phyloP scores from a whole-genome alignment of 2,329 filamentous ascomycete genomes.

The Aureobasidium pullulans region DNA sequence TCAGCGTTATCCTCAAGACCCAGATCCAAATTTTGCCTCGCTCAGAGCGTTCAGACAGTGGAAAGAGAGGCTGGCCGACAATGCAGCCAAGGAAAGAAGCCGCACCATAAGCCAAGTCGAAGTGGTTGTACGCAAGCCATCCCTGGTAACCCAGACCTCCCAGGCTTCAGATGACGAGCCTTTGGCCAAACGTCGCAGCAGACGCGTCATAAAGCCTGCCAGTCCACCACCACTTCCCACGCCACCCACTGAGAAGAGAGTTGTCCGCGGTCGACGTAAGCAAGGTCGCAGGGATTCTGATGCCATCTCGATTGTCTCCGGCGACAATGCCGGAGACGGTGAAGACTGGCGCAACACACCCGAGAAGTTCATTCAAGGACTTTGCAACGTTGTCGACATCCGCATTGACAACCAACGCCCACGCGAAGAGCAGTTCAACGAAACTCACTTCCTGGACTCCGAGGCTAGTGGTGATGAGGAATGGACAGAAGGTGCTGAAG shows the following conservation, averaged over 20 bases:
- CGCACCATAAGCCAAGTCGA: slow-evolving; percentile 17
- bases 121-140: slow-evolving; percentile 21
- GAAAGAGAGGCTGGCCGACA: slow-evolving; percentile 24
- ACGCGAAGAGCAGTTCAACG: slow-evolving; percentile 58
- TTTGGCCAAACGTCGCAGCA: slow-evolving; percentile 22
- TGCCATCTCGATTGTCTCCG: slow-evolving; percentile 19
- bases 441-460: slow-evolving; percentile 64
- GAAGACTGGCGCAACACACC: slow-evolving; percentile 25
- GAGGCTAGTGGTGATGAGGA: slow-evolving; percentile 52
- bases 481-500: slow-evolving; percentile 49
- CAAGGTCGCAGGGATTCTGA: slow-evolving; percentile 11
- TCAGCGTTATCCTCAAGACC: slow-evolving; percentile 42
- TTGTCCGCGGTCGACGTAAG: slow-evolving; percentile 18
- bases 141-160: neutral
- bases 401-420: slow-evolving; percentile 70
- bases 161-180: slow-evolving; percentile 9
- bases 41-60: slow-evolving; percentile 36
- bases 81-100: neutral
- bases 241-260: neutral
- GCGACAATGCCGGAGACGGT: slow-evolving; percentile 29
- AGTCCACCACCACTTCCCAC: neutral
- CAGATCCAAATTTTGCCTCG: slow-evolving; percentile 36
- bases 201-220: slow-evolving; percentile 20
- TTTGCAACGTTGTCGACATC: slow-evolving; percentile 64
- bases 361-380: slow-evolving; percentile 51